These are phyloP conservation scores for Teunomyces barrocoloradensis DNA, from an alignment of 805 yeast species.

Conservation along the genomic window DNA sequence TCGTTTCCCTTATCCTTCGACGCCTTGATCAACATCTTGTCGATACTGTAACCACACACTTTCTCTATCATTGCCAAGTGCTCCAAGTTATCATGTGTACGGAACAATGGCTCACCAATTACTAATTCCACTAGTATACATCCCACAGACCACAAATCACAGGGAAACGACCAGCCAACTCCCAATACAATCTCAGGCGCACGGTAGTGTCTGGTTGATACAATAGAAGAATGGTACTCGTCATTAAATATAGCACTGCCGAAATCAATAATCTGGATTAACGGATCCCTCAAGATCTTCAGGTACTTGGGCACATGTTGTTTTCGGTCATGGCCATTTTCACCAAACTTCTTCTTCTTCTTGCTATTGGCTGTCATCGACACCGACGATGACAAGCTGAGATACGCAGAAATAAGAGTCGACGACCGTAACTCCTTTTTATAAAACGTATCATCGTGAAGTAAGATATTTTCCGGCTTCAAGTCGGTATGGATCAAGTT, in stretches of 20 bases:
- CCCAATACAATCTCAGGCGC: conserved; percentile 97
- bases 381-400: conserved; percentile 17
- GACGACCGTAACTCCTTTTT: conserved; percentile 35
- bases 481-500: conserved; percentile 92
- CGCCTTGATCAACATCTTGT: conserved; percentile 35
- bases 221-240: conserved; percentile 89
- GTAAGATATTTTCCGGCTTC: conserved; percentile 90
- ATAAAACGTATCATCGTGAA: conserved; percentile 51
- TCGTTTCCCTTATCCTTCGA: conserved; percentile 37
- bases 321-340: conserved; percentile 2
- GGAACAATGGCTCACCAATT: conserved; percentile 92
- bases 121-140: conserved; percentile 88
- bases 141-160: conserved; percentile 97
- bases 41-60: conserved; percentile 57
- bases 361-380: background rate
- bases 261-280: conserved; percentile 88
- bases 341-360: conserved; percentile 1
- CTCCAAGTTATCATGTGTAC: conserved; percentile 91
- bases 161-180: conserved; percentile 94
- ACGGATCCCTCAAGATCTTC: conserved; percentile 68
- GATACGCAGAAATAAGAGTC: conserved; percentile 33
- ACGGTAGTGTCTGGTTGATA: conserved; percentile 92
- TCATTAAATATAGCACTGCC: conserved; percentile 96
- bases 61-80: conserved; percentile 95
- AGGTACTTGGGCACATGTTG: conserved; percentile 25